Conservation (phyloP, 257 asterid genomes). For the Solanum chaucha region DNA sequence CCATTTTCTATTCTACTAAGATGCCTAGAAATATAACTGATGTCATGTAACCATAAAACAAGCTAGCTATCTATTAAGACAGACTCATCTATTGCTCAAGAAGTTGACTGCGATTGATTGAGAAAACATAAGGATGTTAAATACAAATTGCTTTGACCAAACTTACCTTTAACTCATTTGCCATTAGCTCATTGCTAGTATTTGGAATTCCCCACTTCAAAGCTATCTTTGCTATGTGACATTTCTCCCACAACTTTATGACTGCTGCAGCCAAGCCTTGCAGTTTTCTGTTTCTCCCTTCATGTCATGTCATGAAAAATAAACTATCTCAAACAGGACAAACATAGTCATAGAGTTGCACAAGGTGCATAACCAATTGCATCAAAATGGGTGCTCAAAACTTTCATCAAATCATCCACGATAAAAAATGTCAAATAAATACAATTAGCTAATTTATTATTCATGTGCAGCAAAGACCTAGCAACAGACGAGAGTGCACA, state of each 20-base stretch:
- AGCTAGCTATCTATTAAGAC: neutral
- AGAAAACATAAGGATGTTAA: neutral
- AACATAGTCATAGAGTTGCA: neutral
- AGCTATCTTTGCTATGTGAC: conserved; percentile 93
- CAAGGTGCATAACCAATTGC: conserved; percentile 1
- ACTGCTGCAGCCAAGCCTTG: conserved; percentile 89
- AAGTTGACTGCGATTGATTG: neutral
- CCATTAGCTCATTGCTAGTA: conserved; percentile 88
- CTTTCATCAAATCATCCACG: neutral
- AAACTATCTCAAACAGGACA: neutral
- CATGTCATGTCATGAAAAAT: conserved; percentile 8
- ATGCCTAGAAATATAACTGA: neutral
- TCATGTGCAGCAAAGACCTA: neutral
- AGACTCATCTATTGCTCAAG: neutral
- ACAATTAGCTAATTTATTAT: neutral
- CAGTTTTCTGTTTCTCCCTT: conserved; percentile 81
- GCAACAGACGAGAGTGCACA: neutral
- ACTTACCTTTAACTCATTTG: conserved; percentile 83
- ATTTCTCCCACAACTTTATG: conserved; percentile 81
- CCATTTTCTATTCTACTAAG: neutral
- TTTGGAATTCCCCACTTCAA: conserved; percentile 84
- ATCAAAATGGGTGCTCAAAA: neutral
- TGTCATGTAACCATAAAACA: neutral
- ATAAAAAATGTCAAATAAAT: neutral
- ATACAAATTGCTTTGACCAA: neutral